phyloP scores from a whole-genome alignment of 2,329 filamentous ascomycete species.

The Rugonectria rugulosa region DNA sequence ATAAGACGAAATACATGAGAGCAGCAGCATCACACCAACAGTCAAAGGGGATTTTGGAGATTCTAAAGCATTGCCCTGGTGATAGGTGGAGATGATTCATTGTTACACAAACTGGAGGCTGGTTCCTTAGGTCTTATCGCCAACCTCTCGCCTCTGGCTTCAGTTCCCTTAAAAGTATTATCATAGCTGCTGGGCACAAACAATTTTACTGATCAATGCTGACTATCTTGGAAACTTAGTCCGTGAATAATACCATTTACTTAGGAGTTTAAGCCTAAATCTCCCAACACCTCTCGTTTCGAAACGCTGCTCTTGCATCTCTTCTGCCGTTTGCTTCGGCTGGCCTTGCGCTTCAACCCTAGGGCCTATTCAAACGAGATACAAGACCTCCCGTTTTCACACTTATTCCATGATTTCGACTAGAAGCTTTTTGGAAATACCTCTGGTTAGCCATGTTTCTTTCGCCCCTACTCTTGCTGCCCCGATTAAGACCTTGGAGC shows the following conservation, averaged over 20 bases:
- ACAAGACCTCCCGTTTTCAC: not conserved
- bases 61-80: too few species aligned
- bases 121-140: not conserved
- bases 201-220: not conserved
- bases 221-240: conserved; percentile 1
- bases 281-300: conserved; percentile 3
- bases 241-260: not conserved
- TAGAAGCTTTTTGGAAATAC: not conserved
- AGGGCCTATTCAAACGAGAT: not conserved
- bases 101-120: not conserved
- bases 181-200: not conserved
- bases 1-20: too few species aligned
- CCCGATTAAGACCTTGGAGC: not conserved
- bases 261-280: not conserved
- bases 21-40: too few species aligned
- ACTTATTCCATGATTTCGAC: too few species aligned
- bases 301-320: not conserved
- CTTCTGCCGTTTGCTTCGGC: not conserved
- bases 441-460: not conserved
- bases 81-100: too few species aligned
- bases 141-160: too few species aligned
- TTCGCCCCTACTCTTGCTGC: not conserved
- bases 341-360: not conserved
- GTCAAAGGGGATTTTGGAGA: not conserved
- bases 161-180: too few species aligned